phyloP scores from a whole-genome alignment of 495 filamentous ascomycete genomes.

The Aspergillus biplanus region DNA sequence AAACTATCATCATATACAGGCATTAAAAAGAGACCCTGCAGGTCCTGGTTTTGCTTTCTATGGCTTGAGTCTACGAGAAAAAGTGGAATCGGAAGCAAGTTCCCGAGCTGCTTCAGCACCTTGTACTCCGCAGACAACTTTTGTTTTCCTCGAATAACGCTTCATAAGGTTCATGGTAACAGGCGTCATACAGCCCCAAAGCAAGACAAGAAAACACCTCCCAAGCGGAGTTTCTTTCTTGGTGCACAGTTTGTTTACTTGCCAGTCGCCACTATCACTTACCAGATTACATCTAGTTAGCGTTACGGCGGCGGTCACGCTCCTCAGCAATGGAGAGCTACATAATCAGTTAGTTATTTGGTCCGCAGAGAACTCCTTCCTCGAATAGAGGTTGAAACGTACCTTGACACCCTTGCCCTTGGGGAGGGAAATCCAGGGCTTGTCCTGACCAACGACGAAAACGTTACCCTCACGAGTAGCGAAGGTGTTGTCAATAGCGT shows the following conservation, averaged over 20 bases:
- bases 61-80: slow-evolving; percentile 41
- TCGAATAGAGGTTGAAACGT: slow-evolving; percentile 23
- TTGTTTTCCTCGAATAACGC: slow-evolving; percentile 25
- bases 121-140: slow-evolving; percentile 24
- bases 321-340: slow-evolving; percentile 95
- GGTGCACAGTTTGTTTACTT: slow-evolving; percentile 29
- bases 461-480: slow-evolving; percentile 98
- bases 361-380: background rate
- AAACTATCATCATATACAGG: slow-evolving; percentile 17
- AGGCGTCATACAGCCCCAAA: slow-evolving; percentile 46
- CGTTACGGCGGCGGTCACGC: slow-evolving; percentile 89
- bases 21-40: slow-evolving; percentile 1
- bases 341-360: slow-evolving; percentile 18
- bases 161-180: slow-evolving; percentile 27
- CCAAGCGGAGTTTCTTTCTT: slow-evolving; percentile 37
- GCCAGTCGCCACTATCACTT: slow-evolving; percentile 31
- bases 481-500: slow-evolving; percentile 98
- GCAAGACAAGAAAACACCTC: slow-evolving; percentile 48
- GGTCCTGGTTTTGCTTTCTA: slow-evolving; percentile 23
- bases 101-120: slow-evolving; percentile 3
- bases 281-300: slow-evolving; percentile 56
- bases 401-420: slow-evolving; percentile 99
- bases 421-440: slow-evolving; percentile 97
- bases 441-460: slow-evolving; percentile 95
- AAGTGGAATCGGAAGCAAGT: slow-evolving; percentile 16